phyloP scores from a whole-genome alignment of 169 alveolate species.

The Theileria equi region DNA sequence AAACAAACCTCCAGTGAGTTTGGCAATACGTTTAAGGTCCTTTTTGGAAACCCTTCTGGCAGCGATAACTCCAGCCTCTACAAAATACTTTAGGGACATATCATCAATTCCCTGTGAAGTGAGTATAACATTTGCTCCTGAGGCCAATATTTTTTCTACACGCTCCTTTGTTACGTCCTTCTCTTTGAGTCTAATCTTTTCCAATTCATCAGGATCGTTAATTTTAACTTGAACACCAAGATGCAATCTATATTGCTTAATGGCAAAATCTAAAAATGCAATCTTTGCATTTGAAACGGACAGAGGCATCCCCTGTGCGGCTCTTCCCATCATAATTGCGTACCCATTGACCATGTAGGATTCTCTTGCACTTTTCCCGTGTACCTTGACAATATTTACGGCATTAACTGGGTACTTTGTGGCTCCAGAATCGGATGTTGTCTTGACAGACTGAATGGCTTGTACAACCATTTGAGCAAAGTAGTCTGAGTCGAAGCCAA shows the following conservation, averaged over 20 bases:
- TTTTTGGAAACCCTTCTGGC: slow-evolving; percentile 94
- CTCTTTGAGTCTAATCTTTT: slow-evolving; percentile 92
- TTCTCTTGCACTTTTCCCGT: slow-evolving; percentile 93
- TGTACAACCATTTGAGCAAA: slow-evolving; percentile 92
- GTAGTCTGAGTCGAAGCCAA: slow-evolving; percentile 90
- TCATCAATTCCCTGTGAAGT: slow-evolving; percentile 99
- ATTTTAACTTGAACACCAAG: slow-evolving; percentile 93
- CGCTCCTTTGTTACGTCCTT: slow-evolving; percentile 95
- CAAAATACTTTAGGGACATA: slow-evolving; percentile 96
- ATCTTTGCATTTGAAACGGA: slow-evolving; percentile 91
- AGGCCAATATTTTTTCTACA: slow-evolving; percentile 88
- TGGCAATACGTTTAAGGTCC: slow-evolving; percentile 94
- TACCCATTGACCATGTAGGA: slow-evolving; percentile 89
- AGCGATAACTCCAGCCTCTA: slow-evolving; percentile 96
- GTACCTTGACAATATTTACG: slow-evolving; percentile 91
- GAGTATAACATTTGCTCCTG: slow-evolving; percentile 98
- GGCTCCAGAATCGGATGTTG: slow-evolving; percentile 79
- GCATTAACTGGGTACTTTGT: slow-evolving; percentile 93
- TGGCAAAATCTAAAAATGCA: slow-evolving; percentile 96
- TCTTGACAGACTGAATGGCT: slow-evolving; percentile 90
- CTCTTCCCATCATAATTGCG: slow-evolving; percentile 90
- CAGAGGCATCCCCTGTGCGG: slow-evolving; percentile 95
- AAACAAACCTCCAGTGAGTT: slow-evolving; percentile 88
- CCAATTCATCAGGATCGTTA: slow-evolving; percentile 95
- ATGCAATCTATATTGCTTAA: slow-evolving; percentile 93